phyloP scores from a whole-genome alignment of 441 rosid genomes.

The Theobroma grandiflorum region DNA sequence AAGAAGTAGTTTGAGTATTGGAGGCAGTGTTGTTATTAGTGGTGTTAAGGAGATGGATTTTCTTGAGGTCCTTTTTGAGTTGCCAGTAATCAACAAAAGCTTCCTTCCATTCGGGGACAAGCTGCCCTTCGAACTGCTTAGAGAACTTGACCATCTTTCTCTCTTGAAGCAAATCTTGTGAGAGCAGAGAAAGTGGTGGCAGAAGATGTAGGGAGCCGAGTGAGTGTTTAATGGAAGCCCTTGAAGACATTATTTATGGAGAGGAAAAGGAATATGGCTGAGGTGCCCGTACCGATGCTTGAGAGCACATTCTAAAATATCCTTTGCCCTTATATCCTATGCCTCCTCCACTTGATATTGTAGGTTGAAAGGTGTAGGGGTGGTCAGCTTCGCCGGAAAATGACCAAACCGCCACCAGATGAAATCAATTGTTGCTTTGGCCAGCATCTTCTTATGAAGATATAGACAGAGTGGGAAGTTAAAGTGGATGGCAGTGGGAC shows the following conservation, averaged over 20 bases:
- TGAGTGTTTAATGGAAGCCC: slow-evolving; percentile 48
- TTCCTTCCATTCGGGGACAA: slow-evolving; percentile 98
- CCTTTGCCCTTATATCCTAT: slow-evolving; percentile 56
- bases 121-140: slow-evolving; percentile 89
- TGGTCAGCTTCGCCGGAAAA: slow-evolving; percentile 59
- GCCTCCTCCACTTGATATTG: slow-evolving; percentile 68
- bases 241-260: slow-evolving; percentile 56
- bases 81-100: slow-evolving; percentile 96
- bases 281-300: slow-evolving; percentile 50
- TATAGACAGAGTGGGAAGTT: slow-evolving; percentile 39
- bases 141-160: slow-evolving; percentile 83
- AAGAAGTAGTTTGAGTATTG: slow-evolving; percentile 32
- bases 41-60: slow-evolving; percentile 47
- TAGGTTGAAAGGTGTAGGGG: slow-evolving; percentile 38
- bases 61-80: slow-evolving; percentile 87
- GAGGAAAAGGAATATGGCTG: slow-evolving; percentile 38
- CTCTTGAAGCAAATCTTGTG: slow-evolving; percentile 14
- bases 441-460: slow-evolving; percentile 34
- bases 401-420: slow-evolving; percentile 34
- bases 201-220: slow-evolving; percentile 37
- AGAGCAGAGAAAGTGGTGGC: slow-evolving; percentile 21
- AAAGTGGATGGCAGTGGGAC: slow-evolving; percentile 36
- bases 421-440: slow-evolving; percentile 25
- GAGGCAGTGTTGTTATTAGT: slow-evolving; percentile 17
- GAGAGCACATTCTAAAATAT: slow-evolving; percentile 92